These are phyloP conservation scores for Auricularia cornea DNA, from an alignment of 768 basidiomycete genomes.

Conservation along the genomic window DNA sequence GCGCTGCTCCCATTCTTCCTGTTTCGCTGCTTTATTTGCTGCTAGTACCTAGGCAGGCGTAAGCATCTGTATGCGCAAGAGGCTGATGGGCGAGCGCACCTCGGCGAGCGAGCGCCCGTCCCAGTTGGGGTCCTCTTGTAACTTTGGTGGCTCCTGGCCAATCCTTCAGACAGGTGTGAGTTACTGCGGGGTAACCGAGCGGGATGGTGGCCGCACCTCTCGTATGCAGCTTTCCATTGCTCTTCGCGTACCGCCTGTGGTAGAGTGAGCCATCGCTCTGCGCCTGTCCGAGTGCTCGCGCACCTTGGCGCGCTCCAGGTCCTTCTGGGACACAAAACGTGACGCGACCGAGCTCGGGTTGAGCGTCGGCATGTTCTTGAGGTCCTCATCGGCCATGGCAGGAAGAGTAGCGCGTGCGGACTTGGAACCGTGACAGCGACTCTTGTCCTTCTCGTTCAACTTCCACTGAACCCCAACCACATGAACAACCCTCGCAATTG, in stretches of 20 bases:
- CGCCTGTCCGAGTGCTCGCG: too few relatives aligned
- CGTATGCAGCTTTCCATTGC: constrained; percentile 88
- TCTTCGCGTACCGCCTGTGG: constrained; percentile 50
- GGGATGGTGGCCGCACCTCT: constrained; percentile 37
- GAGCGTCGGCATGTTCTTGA: not conserved
- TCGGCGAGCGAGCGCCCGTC: constrained; percentile 85
- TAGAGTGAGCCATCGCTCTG: not conserved
- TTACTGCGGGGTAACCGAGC: not conserved
- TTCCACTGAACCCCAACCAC: too few relatives aligned
- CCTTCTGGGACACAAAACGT: constrained; percentile 73
- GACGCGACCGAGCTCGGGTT: constrained; percentile 57
- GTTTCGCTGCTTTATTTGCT: constrained; percentile 83
- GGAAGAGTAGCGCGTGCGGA: too few relatives aligned
- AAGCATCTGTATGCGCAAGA: too few relatives aligned
- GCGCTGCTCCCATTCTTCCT: constrained; percentile 91
- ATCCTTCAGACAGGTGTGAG: constrained; percentile 36
- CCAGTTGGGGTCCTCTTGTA: constrained; percentile 64
- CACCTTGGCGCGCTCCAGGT: constrained; percentile 61
- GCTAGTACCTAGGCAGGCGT: constrained; percentile 68
- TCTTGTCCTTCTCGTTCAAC: too few relatives aligned
- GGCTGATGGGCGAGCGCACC: constrained; percentile 39
- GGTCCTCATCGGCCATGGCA: not conserved
- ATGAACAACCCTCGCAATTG: too few relatives aligned
- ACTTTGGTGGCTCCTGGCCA: constrained; percentile 77
- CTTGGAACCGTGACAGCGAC: too few relatives aligned